Percentiles rank a stretch among this genome's conserved stretches.
phyloP scores from a whole-genome alignment of 345 rosid genomes.

The Firmiana major region DNA sequence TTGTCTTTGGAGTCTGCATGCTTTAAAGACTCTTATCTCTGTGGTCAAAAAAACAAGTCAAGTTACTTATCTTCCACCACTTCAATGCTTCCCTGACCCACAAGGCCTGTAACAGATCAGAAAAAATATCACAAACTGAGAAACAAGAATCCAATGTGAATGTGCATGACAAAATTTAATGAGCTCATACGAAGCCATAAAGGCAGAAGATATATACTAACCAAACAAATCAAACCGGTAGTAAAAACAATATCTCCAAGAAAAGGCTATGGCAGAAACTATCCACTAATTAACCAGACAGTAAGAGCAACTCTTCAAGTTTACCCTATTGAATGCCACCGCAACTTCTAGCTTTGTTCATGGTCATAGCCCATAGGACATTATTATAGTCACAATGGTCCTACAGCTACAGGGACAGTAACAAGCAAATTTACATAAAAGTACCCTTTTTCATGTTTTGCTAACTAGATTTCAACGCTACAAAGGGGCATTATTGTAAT shows the following conservation, averaged over 20 bases:
- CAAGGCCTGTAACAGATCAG: conserved; percentile 39
- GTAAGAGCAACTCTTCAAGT: conserved; percentile 10
- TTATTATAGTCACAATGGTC: conserved; percentile 28
- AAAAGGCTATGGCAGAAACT: conserved; percentile 5
- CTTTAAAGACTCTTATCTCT: conserved; percentile 29
- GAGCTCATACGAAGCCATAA: conserved; percentile 30
- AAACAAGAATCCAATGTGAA: conserved; percentile 41
- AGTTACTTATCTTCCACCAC: conserved; percentile 30
- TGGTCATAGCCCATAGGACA: conserved; percentile 21
- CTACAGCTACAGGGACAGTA: conserved; percentile 22
- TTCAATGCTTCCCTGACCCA: conserved; percentile 61
- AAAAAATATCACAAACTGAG: conserved; percentile 20
- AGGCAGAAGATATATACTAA: conserved; percentile 23
- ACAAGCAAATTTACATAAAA: conserved; percentile 23
- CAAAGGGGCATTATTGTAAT: conserved; percentile 35
- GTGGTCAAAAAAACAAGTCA: conserved; percentile 18
- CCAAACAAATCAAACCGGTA: conserved; percentile 17
- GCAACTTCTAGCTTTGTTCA: conserved; percentile 8
- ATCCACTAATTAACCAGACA: conserved; percentile 20
- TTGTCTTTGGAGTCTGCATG: conserved; percentile 90
- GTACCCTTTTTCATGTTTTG: conserved; percentile 22
- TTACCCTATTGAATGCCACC: conserved; percentile 21
- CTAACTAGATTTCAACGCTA: conserved; percentile 6
- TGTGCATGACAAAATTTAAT: conserved; percentile 33
- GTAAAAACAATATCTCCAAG: conserved; percentile 16